These are phyloP conservation scores for Skeletonema marinoi DNA, from an alignment of 108 stramenopile genomes.

Conservation along the genomic window DNA sequence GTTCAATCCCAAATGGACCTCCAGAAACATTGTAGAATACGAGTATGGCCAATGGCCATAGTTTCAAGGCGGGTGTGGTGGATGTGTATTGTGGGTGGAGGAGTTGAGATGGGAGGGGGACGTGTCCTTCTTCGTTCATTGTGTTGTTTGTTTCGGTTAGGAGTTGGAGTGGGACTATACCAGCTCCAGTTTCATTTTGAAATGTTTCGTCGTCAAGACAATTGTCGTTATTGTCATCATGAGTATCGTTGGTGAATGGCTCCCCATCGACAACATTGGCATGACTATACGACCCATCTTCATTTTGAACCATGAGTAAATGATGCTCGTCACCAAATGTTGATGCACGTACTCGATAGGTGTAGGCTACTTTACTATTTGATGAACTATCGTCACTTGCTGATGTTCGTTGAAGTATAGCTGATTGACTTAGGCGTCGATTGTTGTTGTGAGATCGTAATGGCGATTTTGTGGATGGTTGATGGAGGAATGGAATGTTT, in stretches of 20 bases:
- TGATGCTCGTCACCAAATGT: constrained; percentile 26
- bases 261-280: constrained; percentile 21
- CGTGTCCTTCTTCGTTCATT: not conserved
- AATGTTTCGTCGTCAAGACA: not conserved
- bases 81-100: constrained; percentile 30
- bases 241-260: not conserved
- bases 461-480: not conserved
- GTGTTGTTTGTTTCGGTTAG: not conserved
- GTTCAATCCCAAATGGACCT: constrained; percentile 94
- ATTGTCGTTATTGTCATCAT: not conserved
- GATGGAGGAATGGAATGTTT: too few relatives aligned
- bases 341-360: constrained; percentile 26
- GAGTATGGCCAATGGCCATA: constrained; percentile 77
- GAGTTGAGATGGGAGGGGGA: constrained; percentile 34
- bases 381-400: not conserved
- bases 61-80: constrained; percentile 36
- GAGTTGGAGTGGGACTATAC: constrained; percentile 2
- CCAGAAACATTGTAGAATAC: constrained; percentile 84
- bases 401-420: not conserved
- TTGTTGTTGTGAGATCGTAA: not conserved
- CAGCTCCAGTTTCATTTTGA: not conserved
- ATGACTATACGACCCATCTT: constrained; percentile 47
- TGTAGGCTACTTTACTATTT: constrained; percentile 20
- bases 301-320: constrained; percentile 42
- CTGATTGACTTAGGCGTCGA: not conserved